These are phyloP conservation scores for Trichoderma sp. DNA, from an alignment of 2,329 filamentous ascomycete species.

Conservation along the genomic window DNA sequence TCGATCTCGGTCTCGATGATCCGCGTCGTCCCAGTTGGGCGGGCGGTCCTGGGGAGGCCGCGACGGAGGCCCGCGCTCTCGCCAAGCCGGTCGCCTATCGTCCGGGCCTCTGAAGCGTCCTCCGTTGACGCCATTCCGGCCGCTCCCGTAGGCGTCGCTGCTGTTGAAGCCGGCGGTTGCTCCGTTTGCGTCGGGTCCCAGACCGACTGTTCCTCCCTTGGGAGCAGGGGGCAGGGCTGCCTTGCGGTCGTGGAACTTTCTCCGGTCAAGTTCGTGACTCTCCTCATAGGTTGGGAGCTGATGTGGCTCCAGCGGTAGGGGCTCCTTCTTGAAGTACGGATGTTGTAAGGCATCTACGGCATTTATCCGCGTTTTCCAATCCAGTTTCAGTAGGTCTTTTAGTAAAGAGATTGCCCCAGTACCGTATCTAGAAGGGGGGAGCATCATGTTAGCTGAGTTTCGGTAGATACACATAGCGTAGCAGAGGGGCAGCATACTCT, in stretches of 20 bases:
- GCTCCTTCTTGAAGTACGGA: slow-evolving; percentile 81
- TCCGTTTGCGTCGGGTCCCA: slow-evolving; percentile 60
- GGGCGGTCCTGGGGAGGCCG: slow-evolving; percentile 50
- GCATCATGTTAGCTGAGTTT: slow-evolving; percentile 30
- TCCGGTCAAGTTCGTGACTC: slow-evolving; percentile 92
- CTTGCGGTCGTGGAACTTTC: slow-evolving; percentile 85
- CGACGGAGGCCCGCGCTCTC: slow-evolving; percentile 53
- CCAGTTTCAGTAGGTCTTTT: slow-evolving; percentile 79
- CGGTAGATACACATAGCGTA: background rate
- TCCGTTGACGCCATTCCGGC: slow-evolving; percentile 53
- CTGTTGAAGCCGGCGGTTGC: slow-evolving; percentile 53
- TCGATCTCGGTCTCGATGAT: slow-evolving; percentile 48
- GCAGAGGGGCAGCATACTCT: slow-evolving; percentile 53
- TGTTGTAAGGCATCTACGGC: slow-evolving; percentile 92
- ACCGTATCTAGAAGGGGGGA: slow-evolving; percentile 51
- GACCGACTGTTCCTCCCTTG: slow-evolving; percentile 85
- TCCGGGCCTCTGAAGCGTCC: slow-evolving; percentile 50
- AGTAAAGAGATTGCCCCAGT: slow-evolving; percentile 76
- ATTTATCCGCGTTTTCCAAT: slow-evolving; percentile 88
- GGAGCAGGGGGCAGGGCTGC: slow-evolving; percentile 85
- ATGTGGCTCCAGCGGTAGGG: slow-evolving; percentile 76
- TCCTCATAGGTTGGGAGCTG: slow-evolving; percentile 93
- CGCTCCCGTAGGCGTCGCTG: slow-evolving; percentile 51
- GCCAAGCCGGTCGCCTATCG: slow-evolving; percentile 57
- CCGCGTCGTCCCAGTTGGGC: slow-evolving; percentile 40